Evolutionary conservation across 2,329 filamentous ascomycete species (phyloP), one percentile per base, ranked within the genome.

Genomic region (Neurospora sp.): DNA sequence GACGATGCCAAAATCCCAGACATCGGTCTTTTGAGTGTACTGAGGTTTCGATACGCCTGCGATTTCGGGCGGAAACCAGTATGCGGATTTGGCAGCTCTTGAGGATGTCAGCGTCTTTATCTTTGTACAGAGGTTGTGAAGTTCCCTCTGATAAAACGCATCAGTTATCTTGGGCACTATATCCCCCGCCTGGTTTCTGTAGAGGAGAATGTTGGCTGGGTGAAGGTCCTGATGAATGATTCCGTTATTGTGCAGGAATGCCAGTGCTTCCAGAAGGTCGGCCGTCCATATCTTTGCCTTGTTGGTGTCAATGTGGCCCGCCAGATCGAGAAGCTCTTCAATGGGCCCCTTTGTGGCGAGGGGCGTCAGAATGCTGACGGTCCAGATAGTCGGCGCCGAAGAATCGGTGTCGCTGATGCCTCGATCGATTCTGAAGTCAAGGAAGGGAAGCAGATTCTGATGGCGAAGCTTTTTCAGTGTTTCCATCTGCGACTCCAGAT

Each of bases 1-100:
- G 5, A 97, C 87, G 38, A 97, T 88, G 4, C 96, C 96, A 76
- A 99, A 89, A 74, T 97, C 92, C 96, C 96, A 99, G 9, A 98
- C 88, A 78, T 98, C 96, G 0, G 93, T 93, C 78, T 97, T 97
- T 76, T 87, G 86, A 1, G 86, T 89, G 81, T 90, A 84, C 78
- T 91, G 83, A 38, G 85, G 85, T 38, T 86, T 90, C 71, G 85
- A 87, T 0, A 84, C 85, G 66, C 82, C 86, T 38, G 87, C 86
- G 68, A 93, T 85, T 79, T 97, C 93, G 1, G 93, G 91, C 1
- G 94, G 89, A 7, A 91, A 80, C 94, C 94, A 97, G 74, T 93
- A 93, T 1, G 91, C 89, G 17, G 93, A 93, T 74, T 90, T 91
- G 17, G 91, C 87, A 33, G 89, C 85, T 66, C 85, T 83, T 23